Evolutionary conservation across 257 asterid genomes (phyloP).

Genomic region (Ilex asprella): DNA sequence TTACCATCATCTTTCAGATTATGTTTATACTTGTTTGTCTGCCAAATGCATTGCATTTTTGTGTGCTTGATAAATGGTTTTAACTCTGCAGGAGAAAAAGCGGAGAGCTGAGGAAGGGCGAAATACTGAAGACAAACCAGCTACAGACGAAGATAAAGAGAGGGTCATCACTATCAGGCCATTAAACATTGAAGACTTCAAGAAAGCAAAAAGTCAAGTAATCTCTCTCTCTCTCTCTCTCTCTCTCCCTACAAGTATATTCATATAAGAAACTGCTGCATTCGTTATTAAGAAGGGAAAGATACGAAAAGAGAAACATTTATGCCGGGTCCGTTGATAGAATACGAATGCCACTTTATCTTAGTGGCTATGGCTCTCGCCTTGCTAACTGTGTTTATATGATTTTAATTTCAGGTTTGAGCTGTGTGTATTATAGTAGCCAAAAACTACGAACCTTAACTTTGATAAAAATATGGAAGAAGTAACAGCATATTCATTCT

Average conservation of each 20-base stretch:
- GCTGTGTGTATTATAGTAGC: not conserved
- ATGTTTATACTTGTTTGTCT: not conserved
- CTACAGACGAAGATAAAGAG: slow-evolving; percentile 28
- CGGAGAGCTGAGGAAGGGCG: slow-evolving; percentile 26
- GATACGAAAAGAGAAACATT: not conserved
- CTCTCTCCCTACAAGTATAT: not conserved
- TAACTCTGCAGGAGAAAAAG: slow-evolving; percentile 31
- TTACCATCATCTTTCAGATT: not conserved
- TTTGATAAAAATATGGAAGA: not conserved
- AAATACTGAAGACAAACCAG: slow-evolving; percentile 15
- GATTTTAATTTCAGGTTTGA: too few species aligned
- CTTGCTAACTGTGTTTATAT: too few species aligned
- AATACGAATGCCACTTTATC: too few species aligned
- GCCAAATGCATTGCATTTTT: not conserved
- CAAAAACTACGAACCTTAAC: too few species aligned
- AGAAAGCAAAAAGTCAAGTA: slow-evolving; percentile 79
- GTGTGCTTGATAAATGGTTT: not conserved
- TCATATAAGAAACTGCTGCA: not conserved
- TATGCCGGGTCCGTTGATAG: too few species aligned
- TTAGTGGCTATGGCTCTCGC: not conserved
- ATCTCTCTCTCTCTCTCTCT: not conserved
- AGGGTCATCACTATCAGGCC: slow-evolving; percentile 65
- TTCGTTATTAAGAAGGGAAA: not conserved
- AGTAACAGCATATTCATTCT: too few species aligned
- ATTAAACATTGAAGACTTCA: slow-evolving; percentile 67